Evolutionary conservation across 805 yeast species (phyloP).

Genomic region (Kluyveromyces siamensis): DNA sequence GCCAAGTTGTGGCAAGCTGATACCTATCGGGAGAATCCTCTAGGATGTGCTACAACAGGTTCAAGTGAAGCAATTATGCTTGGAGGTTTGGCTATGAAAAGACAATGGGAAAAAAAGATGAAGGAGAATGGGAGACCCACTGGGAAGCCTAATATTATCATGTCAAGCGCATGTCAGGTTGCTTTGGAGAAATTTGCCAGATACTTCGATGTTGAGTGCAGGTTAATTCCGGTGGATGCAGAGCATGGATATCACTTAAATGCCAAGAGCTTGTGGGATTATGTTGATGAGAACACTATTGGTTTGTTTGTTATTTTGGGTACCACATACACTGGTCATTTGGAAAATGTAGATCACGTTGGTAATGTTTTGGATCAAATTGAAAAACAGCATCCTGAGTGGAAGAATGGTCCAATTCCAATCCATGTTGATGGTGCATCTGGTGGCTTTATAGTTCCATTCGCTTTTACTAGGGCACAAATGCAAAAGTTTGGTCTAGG

Average conservation of each 20-base stretch:
- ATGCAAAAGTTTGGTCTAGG: constrained; percentile 11
- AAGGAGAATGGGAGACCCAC: constrained; percentile 48
- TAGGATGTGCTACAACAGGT: constrained; percentile 91
- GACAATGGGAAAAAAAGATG: constrained; percentile 70
- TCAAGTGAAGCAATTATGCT: constrained; percentile 91
- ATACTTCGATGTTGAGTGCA: constrained; percentile 83
- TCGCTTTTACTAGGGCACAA: constrained; percentile 58
- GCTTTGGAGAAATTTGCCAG: constrained; percentile 91
- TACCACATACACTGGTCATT: constrained; percentile 88
- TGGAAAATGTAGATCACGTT: constrained; percentile 64
- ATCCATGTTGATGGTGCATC: constrained; percentile 93
- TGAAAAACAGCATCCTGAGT: constrained; percentile 31
- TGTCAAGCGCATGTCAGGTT: constrained; percentile 92
- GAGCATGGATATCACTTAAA: constrained; percentile 60
- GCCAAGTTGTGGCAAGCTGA: constrained; percentile 79
- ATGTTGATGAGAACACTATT: constrained; percentile 84
- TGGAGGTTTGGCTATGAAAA: constrained; percentile 89
- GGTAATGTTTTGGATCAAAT: constrained; percentile 57
- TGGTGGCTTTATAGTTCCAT: constrained; percentile 86
- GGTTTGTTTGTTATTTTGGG: constrained; percentile 86
- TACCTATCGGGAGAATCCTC: constrained; percentile 30
- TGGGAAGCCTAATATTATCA: constrained; percentile 70
- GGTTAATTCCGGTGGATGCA: constrained; percentile 58
- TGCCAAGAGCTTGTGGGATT: constrained; percentile 45
- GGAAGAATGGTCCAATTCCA: constrained; percentile 46